Evolutionary conservation across 306 rosid genomes (phyloP).

Genomic region (Vigna reflexopilosa): DNA sequence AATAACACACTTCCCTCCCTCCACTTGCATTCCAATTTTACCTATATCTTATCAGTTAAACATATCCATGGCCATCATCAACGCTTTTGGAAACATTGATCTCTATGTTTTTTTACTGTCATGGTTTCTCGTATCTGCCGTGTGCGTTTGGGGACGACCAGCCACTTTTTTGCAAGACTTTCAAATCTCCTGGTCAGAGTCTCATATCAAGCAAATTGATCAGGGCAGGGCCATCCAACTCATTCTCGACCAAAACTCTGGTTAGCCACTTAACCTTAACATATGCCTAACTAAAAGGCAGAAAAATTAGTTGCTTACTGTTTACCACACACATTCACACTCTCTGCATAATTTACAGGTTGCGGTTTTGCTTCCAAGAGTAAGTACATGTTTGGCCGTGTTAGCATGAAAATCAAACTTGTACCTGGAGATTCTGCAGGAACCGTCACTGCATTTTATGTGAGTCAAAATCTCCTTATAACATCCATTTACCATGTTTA

Average conservation of each 20-base stretch:
- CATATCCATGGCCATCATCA: background rate
- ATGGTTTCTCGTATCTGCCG: background rate
- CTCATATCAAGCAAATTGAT: constrained; percentile 31
- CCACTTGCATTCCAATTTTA: background rate
- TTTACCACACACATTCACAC: background rate
- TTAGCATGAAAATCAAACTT: constrained; percentile 97
- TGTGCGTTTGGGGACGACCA: constrained; percentile 23
- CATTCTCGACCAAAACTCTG: constrained; percentile 30
- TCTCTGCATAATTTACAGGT: constrained; percentile 53
- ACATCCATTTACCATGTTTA: background rate
- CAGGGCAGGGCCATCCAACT: constrained; percentile 17
- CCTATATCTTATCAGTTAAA: background rate
- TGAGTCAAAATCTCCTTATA: constrained; percentile 19
- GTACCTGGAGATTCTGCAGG: constrained; percentile 94
- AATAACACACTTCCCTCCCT: background rate
- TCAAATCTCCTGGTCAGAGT: background rate
- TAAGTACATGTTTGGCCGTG: constrained; percentile 82
- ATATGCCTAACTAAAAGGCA: background rate
- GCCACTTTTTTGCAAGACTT: constrained; percentile 25
- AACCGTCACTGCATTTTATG: constrained; percentile 94
- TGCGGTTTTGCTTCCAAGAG: constrained; percentile 85
- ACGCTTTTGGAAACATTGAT: background rate
- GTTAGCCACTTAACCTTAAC: background rate
- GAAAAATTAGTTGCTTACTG: background rate
- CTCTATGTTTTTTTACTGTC: background rate